Base-by-base conservation (phyloP, 768 basidiomycete genomes). In the Coprinopsis cinerea region DNA sequence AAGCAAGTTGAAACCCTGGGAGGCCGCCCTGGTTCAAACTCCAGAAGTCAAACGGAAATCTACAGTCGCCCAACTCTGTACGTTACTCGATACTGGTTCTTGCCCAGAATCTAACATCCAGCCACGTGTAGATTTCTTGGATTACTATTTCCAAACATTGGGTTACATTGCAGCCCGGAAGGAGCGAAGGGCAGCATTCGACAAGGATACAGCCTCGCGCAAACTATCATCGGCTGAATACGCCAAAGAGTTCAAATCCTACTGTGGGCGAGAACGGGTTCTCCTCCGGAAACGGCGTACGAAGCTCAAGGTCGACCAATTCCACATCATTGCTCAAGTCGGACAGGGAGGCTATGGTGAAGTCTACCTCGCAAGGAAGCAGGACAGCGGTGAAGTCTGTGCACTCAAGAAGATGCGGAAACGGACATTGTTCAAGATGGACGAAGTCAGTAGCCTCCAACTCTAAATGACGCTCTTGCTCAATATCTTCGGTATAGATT, bases 291-390 rank as follows among this genome's bases (percentile, higher is more conserved):
- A 88, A 54, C 79, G 96, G n/a, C 77, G 96, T 30, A 85, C 94
- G 10, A 99, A 96, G 63, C 76, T 98, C 36, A 81, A 83, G 52
- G 82, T 99, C 22, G 92, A 97, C 43, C 90, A 95, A 61, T 99
- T 99, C 67, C 91, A 96, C 61, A 95, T 99, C 64, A 94, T 99
- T 55, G 92, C 93, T 0, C 96, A 99, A 67, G 92, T 99, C 42
- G 96, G 96, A 1, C 96, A 99, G 69, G 96, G 96, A 11, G 96
- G 96, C 2, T 99, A 98, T 67, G 96, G 96, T 4, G 95, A 97
- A 56, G 96, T 99, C 22, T 99, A 88, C 62, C 76, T 99, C 45
- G 96, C 96, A 9, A 74, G 95, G 35, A 96, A 97, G 64, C 86
- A 85, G 57, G 96, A 99, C 59, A 89, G 94, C 1, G 90, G 92